phyloP scores from a whole-genome alignment of 2,329 filamentous ascomycete genomes.

The Annulohypoxylon truncatum region DNA sequence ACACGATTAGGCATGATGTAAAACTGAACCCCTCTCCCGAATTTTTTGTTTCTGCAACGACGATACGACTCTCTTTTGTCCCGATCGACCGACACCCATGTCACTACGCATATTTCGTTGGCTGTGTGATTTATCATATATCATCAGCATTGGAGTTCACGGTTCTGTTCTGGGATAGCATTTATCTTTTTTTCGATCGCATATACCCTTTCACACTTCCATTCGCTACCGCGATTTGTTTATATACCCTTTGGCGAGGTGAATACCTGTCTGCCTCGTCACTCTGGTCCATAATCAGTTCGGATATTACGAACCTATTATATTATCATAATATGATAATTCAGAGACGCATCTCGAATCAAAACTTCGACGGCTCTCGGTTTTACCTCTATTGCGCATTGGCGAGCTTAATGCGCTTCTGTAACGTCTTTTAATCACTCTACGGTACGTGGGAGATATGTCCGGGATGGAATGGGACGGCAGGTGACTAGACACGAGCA shows the following conservation, averaged over 20 bases:
- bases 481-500: not conserved
- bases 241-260: constrained; percentile 36
- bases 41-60: constrained; percentile 22
- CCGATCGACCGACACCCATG: constrained; percentile 10
- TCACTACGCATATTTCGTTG: constrained; percentile 10
- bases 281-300: constrained; percentile 25
- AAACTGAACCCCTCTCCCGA: constrained; percentile 4
- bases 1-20: constrained; percentile 69
- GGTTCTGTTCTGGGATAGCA: constrained; percentile 29
- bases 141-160: constrained; percentile 39
- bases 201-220: constrained; percentile 36
- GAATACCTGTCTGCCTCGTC: not conserved
- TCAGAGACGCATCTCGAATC: not conserved
- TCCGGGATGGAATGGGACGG: not conserved
- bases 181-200: constrained; percentile 23
- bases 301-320: constrained; percentile 8
- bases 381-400: constrained; percentile 10
- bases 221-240: constrained; percentile 27
- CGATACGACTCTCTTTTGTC: constrained; percentile 38
- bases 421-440: constrained; percentile 10
- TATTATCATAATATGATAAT: constrained; percentile 37
- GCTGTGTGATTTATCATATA: constrained; percentile 23
- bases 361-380: not conserved
- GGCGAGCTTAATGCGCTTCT: constrained; percentile 6
- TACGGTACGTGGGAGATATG: constrained; percentile 9